These are phyloP conservation scores for Tuber aestivum DNA, from an alignment of 495 filamentous ascomycete species.

Conservation along the genomic window DNA sequence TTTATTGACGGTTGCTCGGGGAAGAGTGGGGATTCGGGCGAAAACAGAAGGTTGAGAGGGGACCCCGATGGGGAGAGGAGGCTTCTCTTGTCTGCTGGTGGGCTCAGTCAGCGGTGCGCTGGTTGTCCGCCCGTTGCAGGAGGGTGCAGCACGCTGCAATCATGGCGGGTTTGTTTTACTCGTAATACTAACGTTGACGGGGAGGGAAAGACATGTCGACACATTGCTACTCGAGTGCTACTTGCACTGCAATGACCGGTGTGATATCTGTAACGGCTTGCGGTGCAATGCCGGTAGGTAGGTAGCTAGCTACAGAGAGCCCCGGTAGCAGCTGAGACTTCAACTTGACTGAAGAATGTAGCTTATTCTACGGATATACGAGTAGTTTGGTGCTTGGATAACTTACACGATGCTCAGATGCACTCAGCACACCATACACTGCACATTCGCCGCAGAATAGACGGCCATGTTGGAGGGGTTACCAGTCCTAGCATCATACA, in stretches of 20 bases:
- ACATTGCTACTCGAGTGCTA: not conserved
- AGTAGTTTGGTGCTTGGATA: not conserved
- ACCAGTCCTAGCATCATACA: not conserved
- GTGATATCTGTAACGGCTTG: not conserved
- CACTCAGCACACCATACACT: not conserved
- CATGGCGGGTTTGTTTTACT: not conserved
- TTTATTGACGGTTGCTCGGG: not conserved
- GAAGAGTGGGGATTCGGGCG: not conserved
- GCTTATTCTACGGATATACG: not conserved
- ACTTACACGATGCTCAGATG: too few species aligned
- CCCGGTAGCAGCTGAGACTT: not conserved
- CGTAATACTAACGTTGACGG: not conserved
- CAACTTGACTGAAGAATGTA: not conserved
- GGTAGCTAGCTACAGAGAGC: not conserved
- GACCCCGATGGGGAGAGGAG: not conserved
- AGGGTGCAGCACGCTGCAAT: not conserved
- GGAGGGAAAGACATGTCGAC: not conserved
- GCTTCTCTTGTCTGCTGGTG: not conserved
- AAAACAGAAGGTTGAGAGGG: not conserved
- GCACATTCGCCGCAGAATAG: not conserved
- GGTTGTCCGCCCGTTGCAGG: not conserved
- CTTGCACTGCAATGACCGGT: too few species aligned
- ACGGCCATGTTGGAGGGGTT: not conserved
- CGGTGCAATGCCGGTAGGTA: not conserved
- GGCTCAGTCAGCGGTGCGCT: not conserved